phyloP scores from a whole-genome alignment of 2,329 filamentous ascomycete genomes.

The Colletotrichum melonis region DNA sequence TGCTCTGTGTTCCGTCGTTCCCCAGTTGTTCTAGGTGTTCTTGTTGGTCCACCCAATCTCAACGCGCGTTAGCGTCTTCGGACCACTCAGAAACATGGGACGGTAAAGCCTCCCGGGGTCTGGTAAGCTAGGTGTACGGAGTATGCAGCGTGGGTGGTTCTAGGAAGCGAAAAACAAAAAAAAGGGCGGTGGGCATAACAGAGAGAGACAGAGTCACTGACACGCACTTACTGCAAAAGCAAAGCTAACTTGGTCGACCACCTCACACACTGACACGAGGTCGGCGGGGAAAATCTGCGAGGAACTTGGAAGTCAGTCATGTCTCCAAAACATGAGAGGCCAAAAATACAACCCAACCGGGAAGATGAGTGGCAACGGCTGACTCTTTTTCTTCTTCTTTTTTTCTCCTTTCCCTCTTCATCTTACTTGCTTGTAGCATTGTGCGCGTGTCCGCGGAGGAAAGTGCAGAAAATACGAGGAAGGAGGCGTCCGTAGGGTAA shows the following conservation, averaged over 20 bases:
- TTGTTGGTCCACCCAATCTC: not conserved
- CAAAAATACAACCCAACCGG: not conserved
- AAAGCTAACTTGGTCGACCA: slow-evolving; percentile 23
- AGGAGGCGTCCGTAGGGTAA: not conserved
- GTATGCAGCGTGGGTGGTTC: not conserved
- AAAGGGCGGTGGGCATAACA: slow-evolving; percentile 33
- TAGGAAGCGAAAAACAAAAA: slow-evolving; percentile 32
- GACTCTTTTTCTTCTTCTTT: not conserved
- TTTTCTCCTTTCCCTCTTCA: not conserved
- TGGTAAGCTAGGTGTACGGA: not conserved
- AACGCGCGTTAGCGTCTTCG: not conserved
- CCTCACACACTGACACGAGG: slow-evolving; percentile 5
- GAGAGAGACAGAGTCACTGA: not conserved
- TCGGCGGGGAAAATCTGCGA: not conserved
- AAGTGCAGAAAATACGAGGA: not conserved
- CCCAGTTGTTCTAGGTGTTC: slow-evolving; percentile 11
- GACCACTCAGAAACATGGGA: not conserved
- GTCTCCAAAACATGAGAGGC: not conserved
- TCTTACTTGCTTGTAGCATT: not conserved
- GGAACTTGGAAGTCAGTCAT: not conserved
- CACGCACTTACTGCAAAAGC: slow-evolving; percentile 22
- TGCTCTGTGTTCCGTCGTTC: not conserved
- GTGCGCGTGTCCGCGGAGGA: not conserved
- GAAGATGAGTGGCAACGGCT: not conserved
- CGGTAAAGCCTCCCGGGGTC: not conserved